phyloP scores from a whole-genome alignment of 352 stramenopile species.

The Pythium utonaiense region DNA sequence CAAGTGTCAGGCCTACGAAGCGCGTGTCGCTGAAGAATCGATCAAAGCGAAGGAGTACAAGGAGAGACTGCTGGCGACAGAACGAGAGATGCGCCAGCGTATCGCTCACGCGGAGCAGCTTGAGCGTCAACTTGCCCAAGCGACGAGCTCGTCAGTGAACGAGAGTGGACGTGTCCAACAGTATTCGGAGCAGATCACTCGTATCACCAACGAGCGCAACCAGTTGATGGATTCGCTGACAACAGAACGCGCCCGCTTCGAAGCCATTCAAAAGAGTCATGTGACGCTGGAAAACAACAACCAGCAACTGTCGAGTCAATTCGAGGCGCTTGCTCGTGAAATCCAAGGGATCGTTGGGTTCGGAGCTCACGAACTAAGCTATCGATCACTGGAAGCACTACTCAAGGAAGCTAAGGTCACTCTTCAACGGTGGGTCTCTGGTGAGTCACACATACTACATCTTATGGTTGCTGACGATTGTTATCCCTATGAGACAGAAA shows the following conservation, averaged over 20 bases:
- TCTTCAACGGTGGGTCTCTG: constrained; percentile 38
- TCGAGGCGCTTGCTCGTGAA: constrained; percentile 39
- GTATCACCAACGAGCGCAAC: constrained; percentile 44
- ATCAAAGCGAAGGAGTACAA: constrained; percentile 34
- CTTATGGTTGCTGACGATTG: neutral
- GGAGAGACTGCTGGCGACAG: constrained; percentile 21
- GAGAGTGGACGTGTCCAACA: constrained; percentile 33
- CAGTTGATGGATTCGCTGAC: constrained; percentile 40
- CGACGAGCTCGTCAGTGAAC: constrained; percentile 28
- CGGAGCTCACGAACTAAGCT: constrained; percentile 12
- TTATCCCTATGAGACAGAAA: constrained; percentile 19
- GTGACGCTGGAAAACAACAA: constrained; percentile 31
- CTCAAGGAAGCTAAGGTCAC: constrained; percentile 31
- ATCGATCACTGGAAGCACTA: constrained; percentile 21
- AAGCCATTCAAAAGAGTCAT: constrained; percentile 27
- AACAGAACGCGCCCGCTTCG: constrained; percentile 35
- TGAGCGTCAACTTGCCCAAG: constrained; percentile 41
- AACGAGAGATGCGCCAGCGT: constrained; percentile 28
- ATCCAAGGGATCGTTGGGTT: constrained; percentile 29
- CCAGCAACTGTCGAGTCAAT: constrained; percentile 28
- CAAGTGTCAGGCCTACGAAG: constrained; percentile 42
- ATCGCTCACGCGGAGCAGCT: constrained; percentile 36
- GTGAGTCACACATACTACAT: too few relatives aligned
- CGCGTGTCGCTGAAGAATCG: constrained; percentile 29
- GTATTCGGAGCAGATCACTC: constrained; percentile 37